Percentiles rank a stretch among this genome's conserved stretches.
Evolutionary conservation across 164 flowering plant species (phyloP).

Genomic region (Magnolia officinalis): DNA sequence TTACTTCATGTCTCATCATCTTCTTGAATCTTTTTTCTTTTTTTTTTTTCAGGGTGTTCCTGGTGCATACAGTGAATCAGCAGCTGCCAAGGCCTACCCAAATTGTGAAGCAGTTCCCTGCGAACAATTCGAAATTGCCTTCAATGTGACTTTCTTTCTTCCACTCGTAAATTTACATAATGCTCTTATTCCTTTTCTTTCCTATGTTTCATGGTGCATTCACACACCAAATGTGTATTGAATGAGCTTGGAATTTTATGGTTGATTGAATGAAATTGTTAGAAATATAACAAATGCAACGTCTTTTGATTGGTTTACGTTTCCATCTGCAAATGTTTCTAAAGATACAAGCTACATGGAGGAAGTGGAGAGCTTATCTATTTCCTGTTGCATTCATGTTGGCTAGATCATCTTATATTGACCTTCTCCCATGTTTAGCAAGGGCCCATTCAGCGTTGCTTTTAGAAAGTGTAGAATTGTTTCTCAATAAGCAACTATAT

Average conservation of each 20-base stretch:
- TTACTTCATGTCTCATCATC: not conserved
- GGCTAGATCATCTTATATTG: too few relatives aligned
- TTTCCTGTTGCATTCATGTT: too few relatives aligned
- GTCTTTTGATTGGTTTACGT: too few relatives aligned
- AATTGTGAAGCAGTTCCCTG: constrained; percentile 91
- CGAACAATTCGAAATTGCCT: constrained; percentile 83
- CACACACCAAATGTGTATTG: not conserved
- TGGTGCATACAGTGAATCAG: constrained; percentile 92
- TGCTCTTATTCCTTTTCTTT: not conserved
- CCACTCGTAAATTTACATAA: too few relatives aligned
- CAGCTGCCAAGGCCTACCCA: constrained; percentile 90
- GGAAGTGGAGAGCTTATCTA: too few relatives aligned
- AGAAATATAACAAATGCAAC: not conserved
- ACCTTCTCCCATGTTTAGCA: too few relatives aligned
- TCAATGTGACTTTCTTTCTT: constrained; percentile 42
- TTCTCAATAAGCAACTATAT: too few relatives aligned
- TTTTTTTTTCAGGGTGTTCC: constrained; percentile 58
- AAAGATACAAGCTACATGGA: too few relatives aligned
- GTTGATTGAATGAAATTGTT: not conserved
- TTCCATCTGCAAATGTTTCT: too few relatives aligned
- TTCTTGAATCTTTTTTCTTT: not conserved
- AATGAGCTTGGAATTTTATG: too few relatives aligned
- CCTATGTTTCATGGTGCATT: not conserved
- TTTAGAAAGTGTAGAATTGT: too few relatives aligned
- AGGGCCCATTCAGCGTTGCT: too few relatives aligned